Evolutionary conservation across 2,329 filamentous ascomycete genomes (phyloP).

Genomic region (Dactylellina sp.): DNA sequence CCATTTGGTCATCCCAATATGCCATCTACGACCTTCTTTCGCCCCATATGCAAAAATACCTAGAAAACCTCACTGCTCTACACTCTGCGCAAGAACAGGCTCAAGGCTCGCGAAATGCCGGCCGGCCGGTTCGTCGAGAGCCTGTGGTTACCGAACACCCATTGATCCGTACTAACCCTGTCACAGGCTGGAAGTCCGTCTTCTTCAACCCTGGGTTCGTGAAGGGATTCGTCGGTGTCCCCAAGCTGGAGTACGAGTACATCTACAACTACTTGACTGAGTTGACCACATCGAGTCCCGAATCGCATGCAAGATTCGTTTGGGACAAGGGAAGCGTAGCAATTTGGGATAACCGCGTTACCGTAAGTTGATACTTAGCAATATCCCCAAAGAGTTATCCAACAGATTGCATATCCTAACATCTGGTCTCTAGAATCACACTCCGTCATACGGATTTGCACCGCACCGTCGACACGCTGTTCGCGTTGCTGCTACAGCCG

Average conservation of each 20-base stretch:
- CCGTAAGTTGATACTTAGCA: conserved; percentile 64
- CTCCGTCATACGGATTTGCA: conserved; percentile 70
- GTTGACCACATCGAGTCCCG: conserved; percentile 71
- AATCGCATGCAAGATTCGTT: conserved; percentile 75
- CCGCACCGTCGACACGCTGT: conserved; percentile 70
- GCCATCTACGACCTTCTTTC: conserved; percentile 71
- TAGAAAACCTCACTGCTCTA: conserved; percentile 70
- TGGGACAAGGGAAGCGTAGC: conserved; percentile 75
- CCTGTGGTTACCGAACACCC: conserved; percentile 71
- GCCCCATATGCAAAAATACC: conserved; percentile 70
- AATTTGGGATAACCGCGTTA: conserved; percentile 75
- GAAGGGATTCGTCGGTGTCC: conserved; percentile 71
- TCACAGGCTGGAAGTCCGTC: conserved; percentile 73
- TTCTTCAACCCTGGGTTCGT: conserved; percentile 73
- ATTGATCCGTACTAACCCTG: conserved; percentile 71
- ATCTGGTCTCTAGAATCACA: conserved; percentile 69
- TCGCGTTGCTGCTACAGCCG: conserved; percentile 62
- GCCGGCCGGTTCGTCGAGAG: conserved; percentile 68
- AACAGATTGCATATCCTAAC: too few species aligned
- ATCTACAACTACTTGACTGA: conserved; percentile 70
- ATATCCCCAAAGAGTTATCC: too few species aligned
- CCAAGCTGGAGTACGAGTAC: conserved; percentile 69
- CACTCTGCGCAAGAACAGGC: conserved; percentile 71
- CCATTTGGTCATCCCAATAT: conserved; percentile 71
- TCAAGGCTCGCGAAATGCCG: conserved; percentile 66